Base-by-base conservation (phyloP, 129 eudicot genomes). In the Lactuca saligna region DNA sequence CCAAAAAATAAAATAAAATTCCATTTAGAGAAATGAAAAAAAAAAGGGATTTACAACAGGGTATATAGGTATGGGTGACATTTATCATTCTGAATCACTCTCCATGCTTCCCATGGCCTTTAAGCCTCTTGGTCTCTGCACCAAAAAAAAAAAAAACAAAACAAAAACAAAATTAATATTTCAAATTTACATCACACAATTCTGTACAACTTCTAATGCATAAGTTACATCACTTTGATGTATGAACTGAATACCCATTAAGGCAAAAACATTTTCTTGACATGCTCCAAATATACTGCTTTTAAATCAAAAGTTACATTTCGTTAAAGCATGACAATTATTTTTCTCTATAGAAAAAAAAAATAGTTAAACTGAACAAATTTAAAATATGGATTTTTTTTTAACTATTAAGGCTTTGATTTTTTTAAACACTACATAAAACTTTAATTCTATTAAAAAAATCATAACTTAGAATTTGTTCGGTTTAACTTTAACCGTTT, bases 21-120 rank as follows among this genome's bases (percentile, higher is more conserved):
- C 10, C 51, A 64, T 65, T 73, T 54, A 37, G 35, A 73, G 17
- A 73, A 39, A 63, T 73, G 44, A 73, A 73, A 53, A 39, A 63
- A 41, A 25, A 25, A 25, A 25, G 15, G 6, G 55, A 74, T 65
- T 55, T 74, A 74, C 71, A 65, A 73, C 64, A 37, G 35, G 29
- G 29, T 25, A 25, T 25, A 25, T 25, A 53, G 31, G 17, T 33
- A 39, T 13, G 75, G 34, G 35, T 17, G n/a, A 34, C 73, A 61
- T 72, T 50, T 39, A 38, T 83, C 88, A 83, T 54, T 83, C 88
- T 54, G 88, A 83, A 78, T 84, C 89, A 61, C 83, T 80, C 63
- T 77, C 89, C 65, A 84, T 38, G 68, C 71, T 78, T 63, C 83
- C 83, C 83, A 84, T 78, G 44, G 83, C 84, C 78, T 83, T 83